These are phyloP conservation scores for Hordeum vulgare DNA, from an alignment of 176 grass and related monocot species.

Conservation along the genomic window MorexV3_pseudomolecules_assembly NC_058519.1:404306301-404306800, in stretches of 20 bases:
- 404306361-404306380: slow-evolving; percentile 58
- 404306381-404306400: neutral
- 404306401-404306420: neutral
- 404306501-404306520: neutral
- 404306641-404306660: neutral
- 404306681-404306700: neutral
- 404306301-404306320: slow-evolving; percentile 65
- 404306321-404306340: slow-evolving; percentile 58
- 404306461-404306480: neutral
- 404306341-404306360: slow-evolving; percentile 67
- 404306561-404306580: neutral
- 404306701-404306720: neutral
- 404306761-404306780: neutral
- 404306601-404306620: neutral
- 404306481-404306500: neutral
- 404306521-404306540: neutral
- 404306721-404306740: neutral
- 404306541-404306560: neutral
- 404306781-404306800: neutral
- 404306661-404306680: neutral
- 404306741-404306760: neutral
- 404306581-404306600: neutral
- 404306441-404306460: neutral
- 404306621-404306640: neutral
- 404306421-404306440: neutral